Evolutionary conservation across 2,329 filamentous ascomycete genomes (phyloP).

Genomic region (Xylariaceae sp.): DNA sequence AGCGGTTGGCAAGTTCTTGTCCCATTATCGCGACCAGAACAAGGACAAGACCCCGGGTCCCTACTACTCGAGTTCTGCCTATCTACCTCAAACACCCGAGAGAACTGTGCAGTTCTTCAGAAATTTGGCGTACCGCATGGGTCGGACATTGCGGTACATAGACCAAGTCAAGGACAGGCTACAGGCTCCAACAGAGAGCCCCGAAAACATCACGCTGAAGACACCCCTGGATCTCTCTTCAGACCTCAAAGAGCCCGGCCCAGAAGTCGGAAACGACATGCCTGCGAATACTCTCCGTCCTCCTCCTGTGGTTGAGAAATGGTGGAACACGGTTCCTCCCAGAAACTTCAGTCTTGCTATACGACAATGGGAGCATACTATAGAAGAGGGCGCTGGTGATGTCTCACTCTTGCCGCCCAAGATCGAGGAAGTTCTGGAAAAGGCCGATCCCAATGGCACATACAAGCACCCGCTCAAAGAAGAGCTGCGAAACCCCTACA

Average conservation of each 20-base stretch:
- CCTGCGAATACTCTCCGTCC: background rate
- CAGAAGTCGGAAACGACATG: background rate
- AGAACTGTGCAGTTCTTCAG: constrained; percentile 30
- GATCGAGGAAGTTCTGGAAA: constrained; percentile 30
- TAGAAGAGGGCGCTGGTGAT: constrained; percentile 22
- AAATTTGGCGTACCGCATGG: constrained; percentile 38
- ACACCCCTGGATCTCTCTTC: constrained; percentile 13
- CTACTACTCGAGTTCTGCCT: constrained; percentile 2
- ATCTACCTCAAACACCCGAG: constrained; percentile 21
- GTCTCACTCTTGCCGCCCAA: constrained; percentile 22
- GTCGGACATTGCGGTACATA: constrained; percentile 31
- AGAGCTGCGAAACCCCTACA: constrained; percentile 19
- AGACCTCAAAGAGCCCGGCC: constrained; percentile 16
- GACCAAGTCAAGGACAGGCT: constrained; percentile 22
- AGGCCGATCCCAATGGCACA: constrained; percentile 29
- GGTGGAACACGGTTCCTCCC: constrained; percentile 25
- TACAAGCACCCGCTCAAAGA: constrained; percentile 14
- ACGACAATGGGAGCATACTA: constrained; percentile 20
- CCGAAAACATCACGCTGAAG: background rate
- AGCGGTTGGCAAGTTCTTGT: constrained; percentile 16
- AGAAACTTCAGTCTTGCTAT: constrained; percentile 16
- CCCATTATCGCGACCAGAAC: constrained; percentile 3
- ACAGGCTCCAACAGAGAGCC: constrained; percentile 11
- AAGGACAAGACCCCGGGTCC: background rate
- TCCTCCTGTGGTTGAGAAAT: constrained; percentile 6